Base-by-base conservation (phyloP, 2,329 filamentous ascomycete genomes). In the Apiospora phragmitis region DNA sequence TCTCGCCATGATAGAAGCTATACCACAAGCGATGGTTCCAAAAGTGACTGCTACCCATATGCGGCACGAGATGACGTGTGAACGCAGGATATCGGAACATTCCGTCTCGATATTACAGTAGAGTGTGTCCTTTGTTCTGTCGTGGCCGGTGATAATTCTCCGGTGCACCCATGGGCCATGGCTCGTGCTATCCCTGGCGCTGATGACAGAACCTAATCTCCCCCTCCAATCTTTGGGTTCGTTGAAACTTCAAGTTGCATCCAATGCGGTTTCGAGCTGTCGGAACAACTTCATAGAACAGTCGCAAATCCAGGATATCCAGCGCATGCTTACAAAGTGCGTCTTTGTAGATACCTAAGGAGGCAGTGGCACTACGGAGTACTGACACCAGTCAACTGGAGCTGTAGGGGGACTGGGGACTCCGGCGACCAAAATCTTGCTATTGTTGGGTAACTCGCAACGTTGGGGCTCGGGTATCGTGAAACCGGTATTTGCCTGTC, bases 151-250 rank as follows among this genome's bases (percentile, higher is more conserved):
- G 21, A 38, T 5, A 62, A 62, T 62, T 62, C 55, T 62, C 55
- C 55, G 55, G 55, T 35, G 55, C 55, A 41, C 38, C 38, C 38
- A 12, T 41, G n/a, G n/a, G n/a, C 12, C 26, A 21, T 62, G 55
- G 55, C 55, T 62, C 55, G 55, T 62, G 55, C 55, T 35, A 62
- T 62, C 55, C 55, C 55, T 62, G 55, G 32, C 32, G 32, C 11
- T 62, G 29, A 38, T 62, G 51, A 59, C 51, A 51, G 51, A 18
- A n/a, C 55, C 32, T 62, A 62, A 62, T 62, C 35, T 62, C 55
- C 55, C 55, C 55, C 18, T 62, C 32, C 55, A 62, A 38, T 9
- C 9, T 11, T 14, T n/a, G 8, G 29, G 38, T 62, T 38, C 32
- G n/a, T n/a, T n/a, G 21, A 32, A 62, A 35, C 51, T 32, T 9